A percentile compares a stretch with the other conserved stretches of the same genome.
phyloP scores from a whole-genome alignment of 225 moss, liverwort and hornwort genomes.

The Rhytidiadelphus loreus region DNA sequence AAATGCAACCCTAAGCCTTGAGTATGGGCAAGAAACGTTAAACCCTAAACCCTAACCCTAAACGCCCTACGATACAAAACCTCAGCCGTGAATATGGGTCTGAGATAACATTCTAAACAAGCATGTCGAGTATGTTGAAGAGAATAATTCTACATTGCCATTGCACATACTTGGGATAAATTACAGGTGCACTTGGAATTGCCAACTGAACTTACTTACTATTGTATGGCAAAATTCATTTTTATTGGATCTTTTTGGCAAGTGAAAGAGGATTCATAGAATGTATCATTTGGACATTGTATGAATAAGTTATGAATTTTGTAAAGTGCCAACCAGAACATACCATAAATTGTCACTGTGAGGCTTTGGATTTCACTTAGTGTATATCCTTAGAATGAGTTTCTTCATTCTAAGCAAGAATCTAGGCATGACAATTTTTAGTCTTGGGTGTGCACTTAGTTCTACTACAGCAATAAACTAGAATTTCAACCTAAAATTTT shows the following conservation, averaged over 20 bases:
- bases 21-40: neutral
- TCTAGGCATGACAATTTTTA: neutral
- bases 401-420: neutral
- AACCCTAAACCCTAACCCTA: neutral
- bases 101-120: neutral
- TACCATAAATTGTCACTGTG: neutral
- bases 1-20: neutral
- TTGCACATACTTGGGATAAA: neutral
- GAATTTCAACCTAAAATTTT: too few species aligned
- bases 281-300: neutral
- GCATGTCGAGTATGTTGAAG: neutral
- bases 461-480: too few species aligned
- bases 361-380: neutral
- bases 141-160: neutral
- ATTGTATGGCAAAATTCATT: neutral
- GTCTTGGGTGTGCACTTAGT: too few species aligned
- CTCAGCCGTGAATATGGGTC: neutral
- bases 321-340: too few species aligned
- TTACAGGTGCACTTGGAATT: neutral
- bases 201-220: neutral
- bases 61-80: neutral
- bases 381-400: neutral
- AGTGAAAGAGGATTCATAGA: neutral
- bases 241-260: neutral
- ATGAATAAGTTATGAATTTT: neutral